These are phyloP conservation scores for Lipomyces anomalus DNA, from an alignment of 805 yeast species.

Conservation along the genomic window DNA sequence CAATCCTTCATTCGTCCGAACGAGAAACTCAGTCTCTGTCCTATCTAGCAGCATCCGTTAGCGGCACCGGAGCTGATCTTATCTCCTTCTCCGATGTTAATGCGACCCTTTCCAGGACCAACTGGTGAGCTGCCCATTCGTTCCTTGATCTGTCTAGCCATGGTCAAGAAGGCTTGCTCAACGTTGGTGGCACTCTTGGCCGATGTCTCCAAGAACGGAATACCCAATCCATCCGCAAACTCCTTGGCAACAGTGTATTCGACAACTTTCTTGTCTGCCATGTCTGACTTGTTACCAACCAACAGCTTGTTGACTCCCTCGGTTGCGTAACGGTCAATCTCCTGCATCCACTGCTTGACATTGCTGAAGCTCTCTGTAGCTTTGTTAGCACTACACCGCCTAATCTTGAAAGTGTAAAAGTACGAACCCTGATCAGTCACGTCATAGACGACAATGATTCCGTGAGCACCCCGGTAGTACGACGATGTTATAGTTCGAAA, in stretches of 20 bases:
- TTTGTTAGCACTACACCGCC: neutral
- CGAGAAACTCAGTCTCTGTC: no score
- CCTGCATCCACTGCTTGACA: conserved; percentile 98
- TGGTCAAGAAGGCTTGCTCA: conserved; percentile 96
- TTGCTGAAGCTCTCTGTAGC: conserved; percentile 66
- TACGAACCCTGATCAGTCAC: conserved; percentile 75
- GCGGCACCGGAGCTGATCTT: conserved; percentile 38
- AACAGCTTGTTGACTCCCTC: conserved; percentile 93
- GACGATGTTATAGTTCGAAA: conserved; percentile 97
- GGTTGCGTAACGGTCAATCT: conserved; percentile 96
- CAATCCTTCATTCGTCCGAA: neutral
- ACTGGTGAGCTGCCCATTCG: conserved; percentile 66
- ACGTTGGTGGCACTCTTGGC: conserved; percentile 94
- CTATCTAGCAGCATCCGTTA: conserved; percentile 41
- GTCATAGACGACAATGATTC: conserved; percentile 95
- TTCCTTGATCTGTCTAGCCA: conserved; percentile 97
- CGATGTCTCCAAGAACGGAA: conserved; percentile 93
- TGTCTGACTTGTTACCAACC: conserved; percentile 95
- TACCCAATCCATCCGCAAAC: conserved; percentile 90
- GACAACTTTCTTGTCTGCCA: conserved; percentile 88
- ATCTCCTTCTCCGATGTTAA: conserved; percentile 38
- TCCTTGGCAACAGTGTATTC: conserved; percentile 95
- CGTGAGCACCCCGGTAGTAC: conserved; percentile 97
- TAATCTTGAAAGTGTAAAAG: neutral
- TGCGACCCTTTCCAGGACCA: conserved; percentile 37